These are phyloP conservation scores for Truncatella angustata DNA, from an alignment of 2,329 filamentous ascomycete genomes.

Conservation along the genomic window DNA sequence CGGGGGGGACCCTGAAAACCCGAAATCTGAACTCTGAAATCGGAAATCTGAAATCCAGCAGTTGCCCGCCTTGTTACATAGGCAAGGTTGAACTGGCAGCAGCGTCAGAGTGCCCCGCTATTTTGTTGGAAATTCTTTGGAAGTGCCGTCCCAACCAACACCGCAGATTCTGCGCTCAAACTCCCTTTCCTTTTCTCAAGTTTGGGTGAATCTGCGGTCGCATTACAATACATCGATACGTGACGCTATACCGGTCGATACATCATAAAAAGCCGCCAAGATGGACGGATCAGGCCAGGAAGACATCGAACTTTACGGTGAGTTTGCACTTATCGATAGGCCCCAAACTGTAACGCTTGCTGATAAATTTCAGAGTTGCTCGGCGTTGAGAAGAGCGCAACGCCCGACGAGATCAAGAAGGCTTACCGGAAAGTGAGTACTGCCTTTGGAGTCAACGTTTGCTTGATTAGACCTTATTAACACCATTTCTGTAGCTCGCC, in stretches of 20 bases:
- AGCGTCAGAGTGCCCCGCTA: slow-evolving; percentile 27
- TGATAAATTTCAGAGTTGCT: slow-evolving; percentile 63
- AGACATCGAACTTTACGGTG: slow-evolving; percentile 59
- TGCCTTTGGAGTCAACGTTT: too few species aligned
- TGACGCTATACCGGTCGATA: too few species aligned
- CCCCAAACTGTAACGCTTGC: background rate
- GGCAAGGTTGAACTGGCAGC: too few species aligned
- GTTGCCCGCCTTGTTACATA: too few species aligned
- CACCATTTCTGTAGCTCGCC: slow-evolving; percentile 61
- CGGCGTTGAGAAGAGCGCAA: slow-evolving; percentile 69
- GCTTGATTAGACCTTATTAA: background rate
- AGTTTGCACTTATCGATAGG: slow-evolving; percentile 14
- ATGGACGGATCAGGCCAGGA: slow-evolving; percentile 32
- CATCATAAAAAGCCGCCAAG: slow-evolving; percentile 9
- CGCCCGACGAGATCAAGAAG: slow-evolving; percentile 84
- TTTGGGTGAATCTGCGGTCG: background rate
- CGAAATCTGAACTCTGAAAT: too few species aligned
- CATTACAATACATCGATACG: background rate
- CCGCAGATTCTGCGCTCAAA: slow-evolving; percentile 14
- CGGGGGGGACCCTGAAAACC: too few species aligned
- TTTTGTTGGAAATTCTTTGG: slow-evolving; percentile 24
- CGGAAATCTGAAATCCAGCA: too few species aligned
- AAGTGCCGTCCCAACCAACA: slow-evolving; percentile 11
- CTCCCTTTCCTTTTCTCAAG: slow-evolving; percentile 11
- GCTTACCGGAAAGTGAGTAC: slow-evolving; percentile 84